A percentile compares a stretch with the other conserved stretches of the same genome.
Conservation (phyloP, 2,329 filamentous ascomycete genomes). For the Cladophialophora psammophila region DNA sequence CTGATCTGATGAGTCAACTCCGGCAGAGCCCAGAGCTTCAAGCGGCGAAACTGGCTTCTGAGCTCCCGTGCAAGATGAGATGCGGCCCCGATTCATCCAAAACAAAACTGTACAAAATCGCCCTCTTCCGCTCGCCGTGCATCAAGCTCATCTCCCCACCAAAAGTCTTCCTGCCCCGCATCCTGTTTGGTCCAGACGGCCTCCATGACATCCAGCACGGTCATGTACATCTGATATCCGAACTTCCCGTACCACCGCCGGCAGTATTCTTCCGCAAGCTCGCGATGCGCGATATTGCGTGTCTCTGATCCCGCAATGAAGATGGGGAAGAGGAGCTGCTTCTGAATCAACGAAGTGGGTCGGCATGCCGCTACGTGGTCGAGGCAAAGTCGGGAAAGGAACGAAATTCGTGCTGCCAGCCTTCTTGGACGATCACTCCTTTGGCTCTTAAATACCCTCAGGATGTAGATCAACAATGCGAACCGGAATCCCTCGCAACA, state of each 20-base stretch:
- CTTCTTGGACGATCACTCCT: background rate
- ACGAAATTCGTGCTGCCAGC: background rate
- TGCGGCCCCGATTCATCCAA: constrained; percentile 8
- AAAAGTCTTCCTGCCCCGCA: constrained; percentile 21
- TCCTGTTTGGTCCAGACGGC: constrained; percentile 21
- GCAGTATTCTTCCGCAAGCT: constrained; percentile 21
- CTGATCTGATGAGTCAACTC: too few relatives aligned
- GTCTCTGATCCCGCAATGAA: constrained; percentile 25
- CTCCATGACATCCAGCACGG: constrained; percentile 19
- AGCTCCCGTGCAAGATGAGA: too few relatives aligned
- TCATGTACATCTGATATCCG: constrained; percentile 29
- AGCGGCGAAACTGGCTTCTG: too few relatives aligned
- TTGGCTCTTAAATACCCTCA: constrained; percentile 13
- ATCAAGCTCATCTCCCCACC: constrained; percentile 30
- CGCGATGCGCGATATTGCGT: background rate
- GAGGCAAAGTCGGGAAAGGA: constrained; percentile 16
- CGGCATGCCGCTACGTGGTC: constrained; percentile 18
- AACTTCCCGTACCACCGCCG: constrained; percentile 20
- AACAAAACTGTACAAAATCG: constrained; percentile 26
- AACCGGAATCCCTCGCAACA: constrained; percentile 29
- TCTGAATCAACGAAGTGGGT: constrained; percentile 22
- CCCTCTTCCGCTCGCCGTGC: constrained; percentile 17
- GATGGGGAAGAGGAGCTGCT: constrained; percentile 26
- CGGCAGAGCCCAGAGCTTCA: too few relatives aligned
- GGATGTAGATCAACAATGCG: constrained; percentile 27